phyloP scores from a whole-genome alignment of 495 filamentous ascomycete species.

The Podospora bellae-mahoneyi region DNA sequence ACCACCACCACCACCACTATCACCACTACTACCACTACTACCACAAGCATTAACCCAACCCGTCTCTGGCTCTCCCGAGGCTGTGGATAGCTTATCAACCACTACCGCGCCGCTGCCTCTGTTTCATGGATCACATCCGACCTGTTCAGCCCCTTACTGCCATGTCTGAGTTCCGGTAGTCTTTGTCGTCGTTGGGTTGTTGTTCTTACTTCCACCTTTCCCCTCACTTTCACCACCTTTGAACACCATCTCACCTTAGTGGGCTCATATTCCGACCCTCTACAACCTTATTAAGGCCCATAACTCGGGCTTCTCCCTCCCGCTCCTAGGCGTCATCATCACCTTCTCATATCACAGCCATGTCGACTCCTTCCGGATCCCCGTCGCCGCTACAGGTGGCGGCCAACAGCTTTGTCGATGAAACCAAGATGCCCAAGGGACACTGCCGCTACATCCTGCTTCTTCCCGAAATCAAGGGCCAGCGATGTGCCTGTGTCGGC shows the following conservation, averaged over 20 bases:
- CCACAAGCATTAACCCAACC: conserved; percentile 1
- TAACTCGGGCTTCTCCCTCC: conserved; percentile 2
- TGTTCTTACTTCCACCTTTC: conserved; percentile 14
- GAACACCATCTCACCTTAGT: not conserved
- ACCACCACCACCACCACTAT: not conserved
- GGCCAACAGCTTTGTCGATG: conserved; percentile 31
- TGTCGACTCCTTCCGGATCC: conserved; percentile 27
- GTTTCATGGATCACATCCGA: conserved; percentile 29
- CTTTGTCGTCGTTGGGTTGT: conserved; percentile 19
- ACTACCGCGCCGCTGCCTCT: conserved; percentile 9
- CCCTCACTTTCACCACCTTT: not conserved
- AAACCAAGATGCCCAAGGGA: conserved; percentile 47
- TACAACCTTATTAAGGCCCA: conserved; percentile 1
- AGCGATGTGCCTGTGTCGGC: conserved; percentile 53
- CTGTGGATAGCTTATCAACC: conserved; percentile 16
- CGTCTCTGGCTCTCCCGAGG: conserved; percentile 14
- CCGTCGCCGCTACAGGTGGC: conserved; percentile 34
- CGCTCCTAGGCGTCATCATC: conserved; percentile 3
- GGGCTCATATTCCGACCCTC: not conserved
- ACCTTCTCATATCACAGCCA: conserved; percentile 17
- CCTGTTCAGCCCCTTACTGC: conserved; percentile 19
- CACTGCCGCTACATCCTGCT: conserved; percentile 56
- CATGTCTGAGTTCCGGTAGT: conserved; percentile 35
- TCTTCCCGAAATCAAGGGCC: conserved; percentile 51
- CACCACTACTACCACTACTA: not conserved